Percentiles rank a stretch among this genome's conserved stretches.
Evolutionary conservation across 2,329 filamentous ascomycete genomes (phyloP).

Genomic region (Colletotrichum liaoningense): DNA sequence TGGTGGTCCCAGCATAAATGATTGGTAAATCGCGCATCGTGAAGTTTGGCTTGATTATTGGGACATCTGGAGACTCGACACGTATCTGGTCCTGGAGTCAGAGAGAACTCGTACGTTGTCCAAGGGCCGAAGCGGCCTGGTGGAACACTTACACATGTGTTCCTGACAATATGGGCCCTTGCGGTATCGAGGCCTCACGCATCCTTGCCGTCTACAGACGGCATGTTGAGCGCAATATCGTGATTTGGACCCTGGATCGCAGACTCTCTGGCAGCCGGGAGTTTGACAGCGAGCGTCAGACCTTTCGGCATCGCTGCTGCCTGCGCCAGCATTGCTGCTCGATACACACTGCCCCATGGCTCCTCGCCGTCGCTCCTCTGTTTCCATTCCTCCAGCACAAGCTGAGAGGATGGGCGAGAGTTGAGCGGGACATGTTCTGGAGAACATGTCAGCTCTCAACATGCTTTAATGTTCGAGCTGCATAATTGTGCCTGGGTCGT

Average conservation of each 20-base stretch:
- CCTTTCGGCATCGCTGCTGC: neutral
- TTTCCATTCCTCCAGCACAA: constrained; percentile 27
- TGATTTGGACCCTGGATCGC: constrained; percentile 18
- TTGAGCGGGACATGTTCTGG: constrained; percentile 24
- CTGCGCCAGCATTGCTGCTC: neutral
- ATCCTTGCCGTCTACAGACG: constrained; percentile 30
- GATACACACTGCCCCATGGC: constrained; percentile 35
- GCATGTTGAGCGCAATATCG: constrained; percentile 31
- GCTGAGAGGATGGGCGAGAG: constrained; percentile 22
- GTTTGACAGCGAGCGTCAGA: constrained; percentile 25
- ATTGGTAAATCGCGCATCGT: constrained; percentile 32
- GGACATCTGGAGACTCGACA: constrained; percentile 27
- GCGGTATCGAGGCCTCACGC: constrained; percentile 20
- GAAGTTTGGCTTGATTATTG: constrained; percentile 28
- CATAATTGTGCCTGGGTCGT: constrained; percentile 16
- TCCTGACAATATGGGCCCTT: constrained; percentile 34
- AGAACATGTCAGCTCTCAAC: constrained; percentile 19
- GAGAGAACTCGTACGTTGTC: neutral
- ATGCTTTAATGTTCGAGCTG: constrained; percentile 3
- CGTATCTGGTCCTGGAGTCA: constrained; percentile 28
- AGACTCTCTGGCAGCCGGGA: constrained; percentile 17
- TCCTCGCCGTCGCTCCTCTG: constrained; percentile 13
- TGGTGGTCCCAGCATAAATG: constrained; percentile 30
- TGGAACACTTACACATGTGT: constrained; percentile 30
- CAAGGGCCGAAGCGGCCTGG: neutral